A percentile compares a stretch with the other conserved stretches of the same genome.
Conservation (phyloP, 805 yeast species). For the Yarrowia sp. region DNA sequence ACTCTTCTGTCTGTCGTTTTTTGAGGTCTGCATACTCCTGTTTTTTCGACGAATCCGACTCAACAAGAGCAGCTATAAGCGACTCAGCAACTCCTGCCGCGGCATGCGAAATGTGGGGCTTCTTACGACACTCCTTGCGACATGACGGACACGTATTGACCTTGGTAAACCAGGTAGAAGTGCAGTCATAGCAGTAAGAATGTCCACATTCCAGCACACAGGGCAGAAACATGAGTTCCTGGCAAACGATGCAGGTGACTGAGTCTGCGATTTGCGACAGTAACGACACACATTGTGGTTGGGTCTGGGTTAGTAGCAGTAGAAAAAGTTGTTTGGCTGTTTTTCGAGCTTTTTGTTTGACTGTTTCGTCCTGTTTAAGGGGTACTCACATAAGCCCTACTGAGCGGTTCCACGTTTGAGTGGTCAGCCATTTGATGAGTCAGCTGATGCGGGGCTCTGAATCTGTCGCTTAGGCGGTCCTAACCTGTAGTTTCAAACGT, state of each 20-base stretch:
- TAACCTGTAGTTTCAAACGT: no score
- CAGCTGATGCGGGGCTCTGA: no score
- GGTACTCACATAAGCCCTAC: background rate
- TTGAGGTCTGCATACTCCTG: background rate
- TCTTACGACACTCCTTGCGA: constrained; percentile 20
- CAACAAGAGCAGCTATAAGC: background rate
- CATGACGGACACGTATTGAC: constrained; percentile 32
- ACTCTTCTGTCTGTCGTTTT: background rate
- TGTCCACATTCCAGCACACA: constrained; percentile 60
- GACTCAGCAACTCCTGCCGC: background rate
- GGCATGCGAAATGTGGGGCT: constrained; percentile 4
- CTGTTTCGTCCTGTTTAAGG: no score
- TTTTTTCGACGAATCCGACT: background rate
- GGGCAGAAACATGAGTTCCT: constrained; percentile 59
- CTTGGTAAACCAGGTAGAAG: constrained; percentile 35
- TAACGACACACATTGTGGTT: background rate
- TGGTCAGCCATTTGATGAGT: background rate
- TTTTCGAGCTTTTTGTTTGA: no score
- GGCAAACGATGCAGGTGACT: constrained; percentile 53
- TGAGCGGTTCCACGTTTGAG: background rate
- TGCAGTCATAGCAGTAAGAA: constrained; percentile 53
- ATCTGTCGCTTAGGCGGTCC: no score
- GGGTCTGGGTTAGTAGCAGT: constrained; percentile 11
- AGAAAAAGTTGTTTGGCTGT: no score
- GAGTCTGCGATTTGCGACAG: constrained; percentile 29